phyloP scores from a whole-genome alignment of 2,329 filamentous ascomycete genomes.

The Exophiala alcalophila region DNA sequence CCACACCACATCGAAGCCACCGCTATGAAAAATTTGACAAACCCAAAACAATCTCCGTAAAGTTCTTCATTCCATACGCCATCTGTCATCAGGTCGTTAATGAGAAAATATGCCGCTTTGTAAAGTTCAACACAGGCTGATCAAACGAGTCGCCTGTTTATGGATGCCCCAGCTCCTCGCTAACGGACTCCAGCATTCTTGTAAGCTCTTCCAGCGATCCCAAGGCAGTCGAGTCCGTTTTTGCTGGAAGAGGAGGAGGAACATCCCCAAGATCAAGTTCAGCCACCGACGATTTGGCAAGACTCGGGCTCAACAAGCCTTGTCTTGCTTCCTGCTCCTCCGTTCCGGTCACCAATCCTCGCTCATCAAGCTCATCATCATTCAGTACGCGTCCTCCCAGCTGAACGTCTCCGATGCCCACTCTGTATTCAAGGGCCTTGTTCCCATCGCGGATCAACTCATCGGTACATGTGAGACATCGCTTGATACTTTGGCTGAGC shows the following conservation, averaged over 20 bases:
- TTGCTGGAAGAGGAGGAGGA: neutral
- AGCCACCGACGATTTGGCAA: constrained; percentile 20
- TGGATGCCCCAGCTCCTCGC: neutral
- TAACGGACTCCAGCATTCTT: constrained; percentile 9
- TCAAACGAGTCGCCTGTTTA: no score
- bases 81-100: no score
- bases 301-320: constrained; percentile 26
- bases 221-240: constrained; percentile 3
- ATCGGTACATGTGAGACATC: constrained; percentile 86
- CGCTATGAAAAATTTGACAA: no score
- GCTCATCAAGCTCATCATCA: constrained; percentile 57
- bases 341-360: constrained; percentile 12
- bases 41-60: no score
- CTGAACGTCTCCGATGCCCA: constrained; percentile 74
- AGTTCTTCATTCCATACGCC: no score
- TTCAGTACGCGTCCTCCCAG: constrained; percentile 76
- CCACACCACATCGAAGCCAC: no score
- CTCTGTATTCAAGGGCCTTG: constrained; percentile 79
- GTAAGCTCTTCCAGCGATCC: constrained; percentile 10
- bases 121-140: no score
- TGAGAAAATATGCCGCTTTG: no score
- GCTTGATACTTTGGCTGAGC: constrained; percentile 89
- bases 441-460: constrained; percentile 83
- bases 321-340: constrained; percentile 18
- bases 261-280: constrained; percentile 18